Base-by-base conservation (phyloP, 1,284 basidiomycete species). In the Cryptococcus amylolentus region DNA sequence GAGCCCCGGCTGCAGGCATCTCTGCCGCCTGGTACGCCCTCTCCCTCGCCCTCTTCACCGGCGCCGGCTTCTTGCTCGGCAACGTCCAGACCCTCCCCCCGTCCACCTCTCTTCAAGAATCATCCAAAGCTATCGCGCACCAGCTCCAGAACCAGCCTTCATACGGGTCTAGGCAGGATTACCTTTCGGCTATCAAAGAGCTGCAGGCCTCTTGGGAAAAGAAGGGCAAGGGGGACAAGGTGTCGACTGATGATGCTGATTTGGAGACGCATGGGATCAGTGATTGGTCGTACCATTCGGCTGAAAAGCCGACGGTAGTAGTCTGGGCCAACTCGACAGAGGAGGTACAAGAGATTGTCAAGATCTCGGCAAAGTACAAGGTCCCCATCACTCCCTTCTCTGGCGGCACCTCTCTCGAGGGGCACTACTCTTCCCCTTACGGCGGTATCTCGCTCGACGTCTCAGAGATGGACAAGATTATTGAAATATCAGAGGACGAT, bases 361-460 rank as follows among this genome's bases (percentile, higher is more conserved):
- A 67, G 53, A 67, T 77, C 18, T n/a, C 20, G 7, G 6, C 31
- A 35, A 71, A 68, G 64, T 72, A 61, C 51, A 66, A 60, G 50
- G 71, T 76, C 42, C 76, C 76, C 18, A 75, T 78, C 60, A 78
- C 76, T 37, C 76, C 76, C 12, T 78, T 73, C 56, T 68, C 69
- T 7, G 75, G 75, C 9, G 76, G 75, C 6, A 77, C 76, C 7
- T 69, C 67, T 42, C 63, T 77, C 35, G 76, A 77, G 58, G 76
- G 76, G 23, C 73, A 77, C 64, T 77, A 74, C 55, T 13, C 51
- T 27, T 49, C 70, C 65, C 78, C 73, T 56, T 81, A 53, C 72
- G 88, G 89, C 12, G 86, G 88, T 5, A 90, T 95, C 56, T 91
- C 88, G 58, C 79, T 97, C 26, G 92, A 97, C 74, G 79, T 97